Base-by-base conservation (phyloP, 2,329 filamentous ascomycete genomes). In the Arthrobotrys sphaeroides region DNA sequence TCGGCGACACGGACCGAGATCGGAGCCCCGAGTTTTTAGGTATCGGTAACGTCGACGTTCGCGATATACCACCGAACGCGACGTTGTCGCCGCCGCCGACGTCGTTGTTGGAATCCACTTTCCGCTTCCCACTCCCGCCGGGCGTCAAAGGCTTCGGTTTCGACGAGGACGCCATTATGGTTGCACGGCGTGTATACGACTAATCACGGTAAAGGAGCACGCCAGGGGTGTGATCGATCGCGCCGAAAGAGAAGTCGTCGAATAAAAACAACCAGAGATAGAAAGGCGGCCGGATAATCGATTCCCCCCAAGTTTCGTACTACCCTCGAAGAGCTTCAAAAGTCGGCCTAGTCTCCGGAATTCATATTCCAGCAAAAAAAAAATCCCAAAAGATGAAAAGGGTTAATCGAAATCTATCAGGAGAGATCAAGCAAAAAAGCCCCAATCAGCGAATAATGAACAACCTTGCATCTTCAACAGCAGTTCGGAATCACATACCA, bases 101-200 rank as follows among this genome's bases (percentile, higher is more conserved):
- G 12, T 18, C 18, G 45, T 59, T 10, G 57, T 33, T 28, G 22
- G 28, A 24, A 9, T 59, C 42, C 45, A 20, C 28, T 51, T 66
- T 66, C 36, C 16, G 61, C 42, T 61, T 60, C 22, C 60, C 61
- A 43, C 33, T 40, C 33, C 61, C 26, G 31, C 33, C 43, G 2
- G 70, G 36, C 13, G 47, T 68, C 47, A 74, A 47, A 40, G 59
- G 36, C 55, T 67, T 68, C 51, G 38, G 42, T 36, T 20, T 62
- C 26, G 70, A 74, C 26, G 70, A 74, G 36, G 70, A 74, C 26
- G 70, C 70, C 70, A 74, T 73, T n/a, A 57, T 40, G 47, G 20
- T 36, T 31, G 24, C 40, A 51, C 53, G n/a, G n/a, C 45, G 16
- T 51, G 36, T 55, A 43, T 9, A 53, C 51, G 31, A 38, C 24